These are phyloP conservation scores for Allium sativum DNA, from an alignment of 106 monocot species.

Conservation along the genomic window DNA sequence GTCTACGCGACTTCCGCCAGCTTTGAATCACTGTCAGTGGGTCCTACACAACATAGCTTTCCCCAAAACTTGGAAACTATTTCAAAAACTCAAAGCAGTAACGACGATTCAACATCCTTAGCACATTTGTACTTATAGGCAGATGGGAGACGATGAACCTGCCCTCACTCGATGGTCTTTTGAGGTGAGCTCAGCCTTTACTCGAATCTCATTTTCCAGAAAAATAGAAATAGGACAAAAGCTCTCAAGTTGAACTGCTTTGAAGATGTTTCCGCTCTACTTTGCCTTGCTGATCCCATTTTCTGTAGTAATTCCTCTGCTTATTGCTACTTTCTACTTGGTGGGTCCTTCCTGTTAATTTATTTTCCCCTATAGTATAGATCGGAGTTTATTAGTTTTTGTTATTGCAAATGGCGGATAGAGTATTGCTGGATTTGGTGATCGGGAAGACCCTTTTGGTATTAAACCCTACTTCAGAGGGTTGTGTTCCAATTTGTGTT, in stretches of 20 bases:
- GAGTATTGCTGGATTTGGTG: background rate
- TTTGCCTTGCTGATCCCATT: conserved; percentile 3
- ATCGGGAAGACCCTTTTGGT: background rate
- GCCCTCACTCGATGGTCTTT: conserved; percentile 9
- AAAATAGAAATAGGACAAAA: too few species aligned
- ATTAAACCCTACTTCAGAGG: background rate
- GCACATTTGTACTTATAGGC: too few species aligned
- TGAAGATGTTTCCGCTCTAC: conserved; percentile 9
- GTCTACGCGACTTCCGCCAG: too few species aligned
- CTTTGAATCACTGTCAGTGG: too few species aligned
- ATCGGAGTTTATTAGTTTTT: too few species aligned
- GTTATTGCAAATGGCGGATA: background rate
- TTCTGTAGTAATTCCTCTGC: conserved; percentile 4
- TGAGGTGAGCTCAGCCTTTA: background rate
- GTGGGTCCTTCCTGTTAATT: background rate
- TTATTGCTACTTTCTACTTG: conserved; percentile 9
- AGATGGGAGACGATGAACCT: conserved; percentile 7
- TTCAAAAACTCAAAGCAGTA: too few species aligned
- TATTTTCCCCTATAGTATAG: background rate
- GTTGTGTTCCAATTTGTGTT: background rate
- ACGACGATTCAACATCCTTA: too few species aligned
- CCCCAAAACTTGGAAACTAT: too few species aligned
- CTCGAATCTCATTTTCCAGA: background rate
- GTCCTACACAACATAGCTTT: too few species aligned
- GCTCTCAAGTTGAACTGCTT: background rate